Percentiles rank a stretch among this genome's conserved stretches.
phyloP scores from a whole-genome alignment of 73 alveolate species.

The Paramecium caudatum region DNA sequence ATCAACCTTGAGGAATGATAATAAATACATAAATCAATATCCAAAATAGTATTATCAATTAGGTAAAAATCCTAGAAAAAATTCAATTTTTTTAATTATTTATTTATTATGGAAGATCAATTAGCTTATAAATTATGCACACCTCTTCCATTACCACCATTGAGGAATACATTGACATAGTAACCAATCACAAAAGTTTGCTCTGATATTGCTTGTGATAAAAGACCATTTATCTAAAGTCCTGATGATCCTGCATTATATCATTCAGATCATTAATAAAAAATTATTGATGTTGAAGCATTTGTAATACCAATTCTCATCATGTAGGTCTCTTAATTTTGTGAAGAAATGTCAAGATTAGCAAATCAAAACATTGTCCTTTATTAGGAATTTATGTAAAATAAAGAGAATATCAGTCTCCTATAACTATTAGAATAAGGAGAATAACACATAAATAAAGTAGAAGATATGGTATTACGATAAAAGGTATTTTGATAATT shows the following conservation, averaged over 20 bases:
- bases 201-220: constrained; percentile 52
- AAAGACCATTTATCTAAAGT: constrained; percentile 45
- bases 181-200: constrained; percentile 44
- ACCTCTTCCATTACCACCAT: constrained; percentile 15
- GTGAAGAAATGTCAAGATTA: constrained; percentile 65
- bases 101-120: constrained; percentile 56
- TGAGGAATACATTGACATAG: constrained; percentile 6
- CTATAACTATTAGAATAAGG: constrained; percentile 43
- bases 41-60: neutral
- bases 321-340: constrained; percentile 17
- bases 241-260: neutral
- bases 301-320: neutral
- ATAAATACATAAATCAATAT: neutral
- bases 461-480: constrained; percentile 54
- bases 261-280: constrained; percentile 10
- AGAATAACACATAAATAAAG: neutral
- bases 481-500: neutral
- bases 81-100: neutral
- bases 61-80: neutral
- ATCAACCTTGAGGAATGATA: neutral
- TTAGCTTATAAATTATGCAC: constrained; percentile 64
- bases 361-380: constrained; percentile 40
- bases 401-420: constrained; percentile 49
- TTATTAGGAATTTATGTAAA: constrained; percentile 61
- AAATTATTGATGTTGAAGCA: constrained; percentile 23